These are phyloP conservation scores for Eremothecium sinecaudum DNA, from an alignment of 1,139 yeast genomes.

Conservation along the genomic window DNA sequence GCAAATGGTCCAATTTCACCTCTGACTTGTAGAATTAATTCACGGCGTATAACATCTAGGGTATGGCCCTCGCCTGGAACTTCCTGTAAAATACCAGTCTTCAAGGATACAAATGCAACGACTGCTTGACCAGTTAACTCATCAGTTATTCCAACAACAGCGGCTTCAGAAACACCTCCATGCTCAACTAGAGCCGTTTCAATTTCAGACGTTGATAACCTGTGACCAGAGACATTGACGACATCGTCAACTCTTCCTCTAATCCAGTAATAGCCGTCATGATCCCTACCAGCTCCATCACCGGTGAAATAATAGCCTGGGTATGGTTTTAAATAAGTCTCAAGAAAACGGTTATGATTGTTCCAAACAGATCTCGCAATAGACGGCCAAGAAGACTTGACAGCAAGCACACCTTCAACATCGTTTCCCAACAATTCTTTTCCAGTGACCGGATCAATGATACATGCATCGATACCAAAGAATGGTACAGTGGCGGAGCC, in stretches of 20 bases:
- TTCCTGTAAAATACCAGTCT: constrained; percentile 41
- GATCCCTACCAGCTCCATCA: constrained; percentile 97
- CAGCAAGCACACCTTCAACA: constrained; percentile 92
- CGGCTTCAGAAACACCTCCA: constrained; percentile 77
- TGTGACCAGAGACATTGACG: constrained; percentile 94
- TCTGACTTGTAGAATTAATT: constrained; percentile 78
- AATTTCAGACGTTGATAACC: constrained; percentile 94
- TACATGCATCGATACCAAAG: constrained; percentile 84
- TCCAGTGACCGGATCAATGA: constrained; percentile 89
- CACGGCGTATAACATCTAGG: constrained; percentile 56
- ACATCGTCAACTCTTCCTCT: constrained; percentile 98
- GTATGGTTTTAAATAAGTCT: constrained; percentile 89
- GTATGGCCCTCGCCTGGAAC: constrained; percentile 39
- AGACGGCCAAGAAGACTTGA: constrained; percentile 90
- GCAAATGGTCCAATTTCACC: constrained; percentile 97
- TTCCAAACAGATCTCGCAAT: constrained; percentile 96
- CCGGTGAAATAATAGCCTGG: constrained; percentile 97
- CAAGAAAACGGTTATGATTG: constrained; percentile 82
- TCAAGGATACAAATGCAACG: constrained; percentile 83
- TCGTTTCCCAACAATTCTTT: constrained; percentile 77
- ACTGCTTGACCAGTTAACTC: constrained; percentile 98
- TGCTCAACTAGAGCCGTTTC: constrained; percentile 86
- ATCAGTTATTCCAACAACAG: constrained; percentile 90
- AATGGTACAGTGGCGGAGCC: constrained; percentile 96
- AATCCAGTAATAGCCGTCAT: constrained; percentile 96